Percentiles rank a stretch among this genome's conserved stretches.
These are phyloP conservation scores for Babjeviella inositovora DNA, from an alignment of 805 yeast species.

Conservation along the genomic window DNA sequence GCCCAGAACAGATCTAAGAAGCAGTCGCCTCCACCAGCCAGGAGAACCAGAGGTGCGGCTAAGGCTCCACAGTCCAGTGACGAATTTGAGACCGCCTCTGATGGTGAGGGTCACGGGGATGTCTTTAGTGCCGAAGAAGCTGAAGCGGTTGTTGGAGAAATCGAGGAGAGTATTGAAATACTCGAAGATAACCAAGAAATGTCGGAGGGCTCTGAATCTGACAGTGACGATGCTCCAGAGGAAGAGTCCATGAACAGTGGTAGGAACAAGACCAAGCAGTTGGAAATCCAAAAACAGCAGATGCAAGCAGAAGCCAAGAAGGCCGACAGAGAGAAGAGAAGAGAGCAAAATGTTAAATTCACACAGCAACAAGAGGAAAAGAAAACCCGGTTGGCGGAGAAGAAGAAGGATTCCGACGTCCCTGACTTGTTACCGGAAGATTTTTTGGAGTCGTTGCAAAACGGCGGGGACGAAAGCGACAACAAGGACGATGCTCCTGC, in stretches of 20 bases:
- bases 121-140: no score
- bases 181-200: neutral
- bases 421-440: constrained; percentile 1
- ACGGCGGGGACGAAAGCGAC: neutral
- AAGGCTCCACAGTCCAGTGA: no score
- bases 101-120: no score
- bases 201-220: no score
- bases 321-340: neutral
- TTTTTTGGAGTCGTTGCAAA: constrained; percentile 1
- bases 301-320: neutral
- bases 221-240: constrained; percentile 1
- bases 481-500: neutral
- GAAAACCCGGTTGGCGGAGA: no score
- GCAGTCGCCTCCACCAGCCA: no score
- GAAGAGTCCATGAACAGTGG: constrained; percentile 1
- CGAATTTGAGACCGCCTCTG: no score
- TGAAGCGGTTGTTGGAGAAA: neutral
- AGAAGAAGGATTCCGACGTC: neutral
- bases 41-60: no score
- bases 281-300: constrained; percentile 1
- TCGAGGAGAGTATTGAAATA: neutral
- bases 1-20: no score
- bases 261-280: neutral
- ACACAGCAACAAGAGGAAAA: constrained; percentile 1
- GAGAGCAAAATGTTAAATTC: constrained; percentile 1